Percentiles rank a stretch among this genome's conserved stretches.
phyloP scores from a whole-genome alignment of 1,284 basidiomycete genomes.

The Cutaneotrichosporon curvatum region DNA sequence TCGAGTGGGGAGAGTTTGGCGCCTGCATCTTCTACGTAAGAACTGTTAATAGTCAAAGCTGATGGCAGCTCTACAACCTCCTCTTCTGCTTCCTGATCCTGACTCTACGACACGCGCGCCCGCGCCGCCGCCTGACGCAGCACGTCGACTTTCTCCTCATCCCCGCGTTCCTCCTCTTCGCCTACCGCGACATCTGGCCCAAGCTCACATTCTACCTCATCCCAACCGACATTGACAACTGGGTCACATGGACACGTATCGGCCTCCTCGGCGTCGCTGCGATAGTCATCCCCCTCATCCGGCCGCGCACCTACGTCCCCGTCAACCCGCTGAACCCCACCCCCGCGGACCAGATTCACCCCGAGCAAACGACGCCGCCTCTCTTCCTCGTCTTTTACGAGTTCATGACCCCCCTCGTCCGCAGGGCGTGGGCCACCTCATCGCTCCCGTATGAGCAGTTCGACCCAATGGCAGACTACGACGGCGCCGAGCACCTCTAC shows the following conservation, averaged over 20 bases:
- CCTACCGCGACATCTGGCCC: slow-evolving; percentile 61
- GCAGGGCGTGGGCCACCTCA: slow-evolving; percentile 40
- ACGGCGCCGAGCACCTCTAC: slow-evolving; percentile 49
- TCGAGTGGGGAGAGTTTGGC: slow-evolving; percentile 45
- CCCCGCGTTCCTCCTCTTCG: slow-evolving; percentile 49
- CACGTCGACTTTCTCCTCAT: slow-evolving; percentile 46
- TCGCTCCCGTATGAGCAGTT: slow-evolving; percentile 42
- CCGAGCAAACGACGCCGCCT: slow-evolving; percentile 61
- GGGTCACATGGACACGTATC: slow-evolving; percentile 45
- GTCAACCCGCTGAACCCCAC: slow-evolving; percentile 43
- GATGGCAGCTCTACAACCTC: slow-evolving; percentile 34
- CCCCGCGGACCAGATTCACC: slow-evolving; percentile 49
- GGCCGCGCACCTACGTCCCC: slow-evolving; percentile 51
- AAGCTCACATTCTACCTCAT: slow-evolving; percentile 51
- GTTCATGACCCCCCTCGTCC: slow-evolving; percentile 56
- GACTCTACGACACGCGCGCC: slow-evolving; percentile 29
- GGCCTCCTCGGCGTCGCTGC: slow-evolving; percentile 46
- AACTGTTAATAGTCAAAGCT: not conserved
- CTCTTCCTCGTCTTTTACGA: slow-evolving; percentile 55
- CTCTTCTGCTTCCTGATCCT: slow-evolving; percentile 38
- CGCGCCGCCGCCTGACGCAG: slow-evolving; percentile 34
- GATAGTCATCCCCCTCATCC: slow-evolving; percentile 49
- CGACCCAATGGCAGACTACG: slow-evolving; percentile 58
- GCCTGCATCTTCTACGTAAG: slow-evolving; percentile 43
- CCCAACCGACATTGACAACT: slow-evolving; percentile 47